A percentile compares a stretch with the other conserved stretches of the same genome.
phyloP scores from a whole-genome alignment of 1,284 basidiomycete species.

The Prillingera fragicola region DNA sequence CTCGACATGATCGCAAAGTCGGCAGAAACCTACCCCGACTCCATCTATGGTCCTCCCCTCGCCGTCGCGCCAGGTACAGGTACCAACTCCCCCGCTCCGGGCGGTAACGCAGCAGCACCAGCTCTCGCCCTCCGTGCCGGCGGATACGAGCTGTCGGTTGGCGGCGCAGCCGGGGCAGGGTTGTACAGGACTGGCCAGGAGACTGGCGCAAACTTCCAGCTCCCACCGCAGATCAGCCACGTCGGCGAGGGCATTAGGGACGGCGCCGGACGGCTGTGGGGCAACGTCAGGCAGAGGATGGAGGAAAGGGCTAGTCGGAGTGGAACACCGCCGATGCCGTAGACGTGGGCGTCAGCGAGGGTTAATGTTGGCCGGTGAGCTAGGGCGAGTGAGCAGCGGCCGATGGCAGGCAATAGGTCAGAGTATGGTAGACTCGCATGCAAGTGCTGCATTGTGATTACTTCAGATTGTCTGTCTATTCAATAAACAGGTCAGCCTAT shows the following conservation, averaged over 20 bases:
- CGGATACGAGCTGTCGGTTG: conserved; percentile 81
- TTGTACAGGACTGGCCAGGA: conserved; percentile 70
- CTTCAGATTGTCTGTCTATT: no score
- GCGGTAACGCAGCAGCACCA: conserved; percentile 54
- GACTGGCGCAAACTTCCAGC: conserved; percentile 63
- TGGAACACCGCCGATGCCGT: conserved; percentile 29
- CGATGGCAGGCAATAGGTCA: no score
- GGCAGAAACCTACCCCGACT: conserved; percentile 43
- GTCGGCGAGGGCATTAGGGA: conserved; percentile 53
- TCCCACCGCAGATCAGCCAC: conserved; percentile 62
- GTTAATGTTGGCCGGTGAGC: no score
- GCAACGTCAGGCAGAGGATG: conserved; percentile 80
- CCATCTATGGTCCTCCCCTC: conserved; percentile 40
- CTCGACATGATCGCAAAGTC: conserved; percentile 46
- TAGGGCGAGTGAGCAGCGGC: no score
- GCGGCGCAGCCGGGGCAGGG: conserved; percentile 72
- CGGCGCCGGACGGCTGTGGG: conserved; percentile 76
- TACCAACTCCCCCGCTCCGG: conserved; percentile 15
- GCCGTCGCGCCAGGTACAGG: conserved; percentile 6
- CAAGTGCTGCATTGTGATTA: no score
- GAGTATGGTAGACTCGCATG: no score
- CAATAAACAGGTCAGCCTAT: no score
- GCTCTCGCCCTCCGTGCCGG: conserved; percentile 77
- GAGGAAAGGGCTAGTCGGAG: conserved; percentile 74
- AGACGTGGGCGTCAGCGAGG: no score